These are phyloP conservation scores for Pythium pyrilobum DNA, from an alignment of 352 stramenopile genomes.

Conservation along the genomic window DNA sequence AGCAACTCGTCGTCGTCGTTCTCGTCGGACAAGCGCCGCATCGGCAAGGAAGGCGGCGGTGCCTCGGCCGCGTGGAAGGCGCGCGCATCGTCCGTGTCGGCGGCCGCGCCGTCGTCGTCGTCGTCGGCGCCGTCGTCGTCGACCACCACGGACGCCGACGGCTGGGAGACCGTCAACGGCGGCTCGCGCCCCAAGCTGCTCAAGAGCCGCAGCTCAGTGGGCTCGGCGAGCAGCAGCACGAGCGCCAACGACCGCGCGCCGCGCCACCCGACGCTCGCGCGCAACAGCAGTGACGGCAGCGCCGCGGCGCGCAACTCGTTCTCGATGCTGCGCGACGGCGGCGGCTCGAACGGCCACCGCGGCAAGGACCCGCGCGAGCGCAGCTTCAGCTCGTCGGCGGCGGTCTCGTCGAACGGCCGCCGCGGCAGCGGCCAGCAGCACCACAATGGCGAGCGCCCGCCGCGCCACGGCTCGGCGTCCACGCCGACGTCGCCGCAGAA, in stretches of 20 bases:
- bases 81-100: constrained; percentile 20
- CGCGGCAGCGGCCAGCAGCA: constrained; percentile 13
- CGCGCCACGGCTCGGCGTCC: constrained; percentile 10
- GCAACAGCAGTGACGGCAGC: constrained; percentile 16
- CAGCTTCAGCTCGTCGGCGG: constrained; percentile 50
- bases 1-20: constrained; percentile 52
- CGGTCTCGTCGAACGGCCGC: constrained; percentile 15
- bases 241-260: constrained; percentile 39
- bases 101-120: constrained; percentile 1
- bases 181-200: constrained; percentile 41
- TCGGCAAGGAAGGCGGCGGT: constrained; percentile 22
- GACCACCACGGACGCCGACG: constrained; percentile 38
- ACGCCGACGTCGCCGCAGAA: constrained; percentile 33
- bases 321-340: constrained; percentile 24
- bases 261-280: constrained; percentile 29
- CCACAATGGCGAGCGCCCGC: constrained; percentile 11
- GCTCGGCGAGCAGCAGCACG: background rate
- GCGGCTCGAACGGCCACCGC: background rate
- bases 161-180: constrained; percentile 65
- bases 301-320: constrained; percentile 32
- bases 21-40: constrained; percentile 36
- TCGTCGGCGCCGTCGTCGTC: background rate
- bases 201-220: constrained; percentile 60
- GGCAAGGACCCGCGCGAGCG: constrained; percentile 39
- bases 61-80: constrained; percentile 63